Evolutionary conservation across 495 filamentous ascomycete species (phyloP), one percentile per base, ranked within the genome.

Genomic region (Podospora fimiseda): DNA sequence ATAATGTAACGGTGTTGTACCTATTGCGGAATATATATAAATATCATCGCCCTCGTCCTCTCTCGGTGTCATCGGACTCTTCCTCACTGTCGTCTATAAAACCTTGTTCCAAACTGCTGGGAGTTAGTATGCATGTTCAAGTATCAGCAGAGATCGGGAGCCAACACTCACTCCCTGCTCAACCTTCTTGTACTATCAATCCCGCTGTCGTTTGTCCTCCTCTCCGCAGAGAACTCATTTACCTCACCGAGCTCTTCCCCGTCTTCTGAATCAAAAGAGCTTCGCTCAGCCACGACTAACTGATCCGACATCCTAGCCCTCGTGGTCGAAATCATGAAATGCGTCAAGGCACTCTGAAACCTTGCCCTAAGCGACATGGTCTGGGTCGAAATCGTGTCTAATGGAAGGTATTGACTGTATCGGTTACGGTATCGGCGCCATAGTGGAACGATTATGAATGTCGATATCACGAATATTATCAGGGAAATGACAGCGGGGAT

Each of bases 401-500:
- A 65, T 0, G 84, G 84, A 9, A 88, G 78, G 57, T 87, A 88
- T 46, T 85, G 80, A 67, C 72, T 73, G 62, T 92, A 92, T 50
- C 88, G 84, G 56, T 77, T 75, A 53, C 83, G 86, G 67, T 92
- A 87, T 44, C 79, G 80, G 23, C 80, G 85, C 78, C 88, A 86
- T 58, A 89, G 70, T 2, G 90, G 90, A 37, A 91, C 61, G 65
- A 92, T 59, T 48, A 87, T 62, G 66, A 86, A 88, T 48, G 81
- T 83, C 43, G 84, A 65, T 42, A 86, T 55, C 62, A 92, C 69
- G 69, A 89, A 95, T 60, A 95, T 73, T 43, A 80, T 63, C 47
- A 90, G 75, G 37, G 89, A 87, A 66, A 93, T 85, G 54, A 86
- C 53, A 49, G 88, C 87, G 2, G 90, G 90, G 45, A 91, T 73